These are phyloP conservation scores for Piromyces sp. DNA, from an alignment of 192 early-diverging fungal species.

Conservation along the genomic window DNA sequence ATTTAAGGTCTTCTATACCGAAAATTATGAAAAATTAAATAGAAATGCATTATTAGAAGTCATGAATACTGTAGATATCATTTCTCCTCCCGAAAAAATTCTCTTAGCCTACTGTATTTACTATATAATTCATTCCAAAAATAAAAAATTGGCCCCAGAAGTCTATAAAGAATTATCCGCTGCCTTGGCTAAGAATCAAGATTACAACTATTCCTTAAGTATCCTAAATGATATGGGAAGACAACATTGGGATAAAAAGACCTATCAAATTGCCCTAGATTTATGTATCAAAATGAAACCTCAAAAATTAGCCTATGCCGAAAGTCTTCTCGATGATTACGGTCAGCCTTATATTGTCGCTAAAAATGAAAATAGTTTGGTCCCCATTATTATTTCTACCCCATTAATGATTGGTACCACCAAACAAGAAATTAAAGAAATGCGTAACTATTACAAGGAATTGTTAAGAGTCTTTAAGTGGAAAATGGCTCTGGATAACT, in stretches of 20 bases:
- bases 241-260: neutral
- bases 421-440: neutral
- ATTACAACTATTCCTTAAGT: neutral
- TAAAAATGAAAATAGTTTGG: neutral
- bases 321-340: neutral
- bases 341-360: neutral
- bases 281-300: neutral
- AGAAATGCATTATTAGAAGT: neutral
- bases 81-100: neutral
- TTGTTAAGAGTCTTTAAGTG: neutral
- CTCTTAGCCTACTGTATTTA: neutral
- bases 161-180: neutral
- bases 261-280: neutral
- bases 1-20: neutral
- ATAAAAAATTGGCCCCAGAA: neutral
- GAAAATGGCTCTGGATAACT: neutral
- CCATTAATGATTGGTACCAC: neutral
- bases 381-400: neutral
- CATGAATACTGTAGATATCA: neutral
- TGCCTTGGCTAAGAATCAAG: neutral
- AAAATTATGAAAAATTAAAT: neutral
- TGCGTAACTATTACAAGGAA: neutral
- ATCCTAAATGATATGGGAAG: neutral
- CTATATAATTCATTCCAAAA: neutral
- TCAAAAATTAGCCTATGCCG: neutral